Percentiles rank a stretch among this genome's conserved stretches.
Conservation (phyloP, 1,284 basidiomycete species). For the Cutaneotrichosporon sp. region DNA sequence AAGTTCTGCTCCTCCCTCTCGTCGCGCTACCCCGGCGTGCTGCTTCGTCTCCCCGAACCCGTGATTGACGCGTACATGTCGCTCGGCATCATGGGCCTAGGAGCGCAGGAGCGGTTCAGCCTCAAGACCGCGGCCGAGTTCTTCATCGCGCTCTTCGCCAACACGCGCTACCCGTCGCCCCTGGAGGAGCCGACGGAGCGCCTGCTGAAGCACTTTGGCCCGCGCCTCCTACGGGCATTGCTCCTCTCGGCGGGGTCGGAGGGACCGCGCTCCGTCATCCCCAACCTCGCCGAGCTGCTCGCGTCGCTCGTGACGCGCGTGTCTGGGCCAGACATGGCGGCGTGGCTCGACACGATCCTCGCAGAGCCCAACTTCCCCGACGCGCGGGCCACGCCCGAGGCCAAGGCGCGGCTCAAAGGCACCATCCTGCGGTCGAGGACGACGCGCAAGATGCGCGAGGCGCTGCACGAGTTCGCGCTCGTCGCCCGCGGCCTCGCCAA, state of each 20-base stretch:
- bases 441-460: slow-evolving; percentile 47
- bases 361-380: slow-evolving; percentile 52
- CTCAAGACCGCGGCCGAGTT: slow-evolving; percentile 75
- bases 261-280: slow-evolving; percentile 73
- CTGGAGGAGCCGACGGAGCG: slow-evolving; percentile 38
- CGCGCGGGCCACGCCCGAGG: slow-evolving; percentile 52
- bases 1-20: slow-evolving; percentile 60
- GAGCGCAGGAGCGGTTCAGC: slow-evolving; percentile 79
- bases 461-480: slow-evolving; percentile 50
- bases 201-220: slow-evolving; percentile 61
- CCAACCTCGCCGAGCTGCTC: slow-evolving; percentile 74
- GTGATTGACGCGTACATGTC: slow-evolving; percentile 66
- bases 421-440: slow-evolving; percentile 55
- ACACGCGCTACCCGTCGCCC: slow-evolving; percentile 44
- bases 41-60: slow-evolving; percentile 64
- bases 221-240: slow-evolving; percentile 63
- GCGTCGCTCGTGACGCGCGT: slow-evolving; percentile 60
- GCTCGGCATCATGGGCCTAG: slow-evolving; percentile 64
- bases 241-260: slow-evolving; percentile 71
- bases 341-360: slow-evolving; percentile 68
- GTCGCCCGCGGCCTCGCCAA: slow-evolving; percentile 46
- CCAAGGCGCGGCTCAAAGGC: slow-evolving; percentile 72
- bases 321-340: slow-evolving; percentile 53
- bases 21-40: slow-evolving; percentile 64
- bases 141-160: slow-evolving; percentile 51